Base-by-base conservation (phyloP, 805 yeast species). In the Saccharomycopsis oosterbeekiorum region DNA sequence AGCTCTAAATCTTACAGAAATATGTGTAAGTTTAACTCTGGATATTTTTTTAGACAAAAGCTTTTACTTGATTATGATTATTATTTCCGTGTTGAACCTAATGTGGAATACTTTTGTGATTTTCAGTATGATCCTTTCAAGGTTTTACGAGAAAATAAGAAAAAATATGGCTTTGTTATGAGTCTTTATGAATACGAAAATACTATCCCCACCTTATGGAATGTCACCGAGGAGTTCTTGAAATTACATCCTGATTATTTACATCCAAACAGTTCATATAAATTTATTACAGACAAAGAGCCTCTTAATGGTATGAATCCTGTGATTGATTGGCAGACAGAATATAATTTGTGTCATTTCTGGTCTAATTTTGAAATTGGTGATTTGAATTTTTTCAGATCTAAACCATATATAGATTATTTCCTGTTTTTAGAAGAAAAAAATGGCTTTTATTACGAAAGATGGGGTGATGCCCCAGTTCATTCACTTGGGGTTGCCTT, bases 381-480 rank as follows among this genome's bases (percentile, higher is more conserved):
- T 1, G 79, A 80, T 65, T 75, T 89, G 68, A 79, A 84, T 63
- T 84, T 89, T 72, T 89, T 84, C 77, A 78, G 92, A 70, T 76
- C 85, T 41, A 80, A 86, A 54, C 80, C 79, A 37, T 89, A 89
- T 71, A 69, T 74, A 54, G 77, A 76, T 59, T 88, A 78, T 70
- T 89, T 88, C 70, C 80, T 85, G 34, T 76, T 75, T 70, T 76
- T 89, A 64, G 89, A 88, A 70, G 67, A 77, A 37, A 76, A 81
- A 19, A 92, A 90, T 56, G 94, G 94, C 4, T 88, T 89, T 69
- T 86, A 86, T 71, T 86, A 87, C 61, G 97, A 90, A 72, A 75
- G 97, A 62, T 91, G 97, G 97, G 97, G 97, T 15, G 97, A 91
- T 74, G 97, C 97, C 0, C 97, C 97, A 0, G 88, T 90, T 15